Evolutionary conservation across 2,329 filamentous ascomycete species (phyloP).

Genomic region (Alternaria panax): DNA sequence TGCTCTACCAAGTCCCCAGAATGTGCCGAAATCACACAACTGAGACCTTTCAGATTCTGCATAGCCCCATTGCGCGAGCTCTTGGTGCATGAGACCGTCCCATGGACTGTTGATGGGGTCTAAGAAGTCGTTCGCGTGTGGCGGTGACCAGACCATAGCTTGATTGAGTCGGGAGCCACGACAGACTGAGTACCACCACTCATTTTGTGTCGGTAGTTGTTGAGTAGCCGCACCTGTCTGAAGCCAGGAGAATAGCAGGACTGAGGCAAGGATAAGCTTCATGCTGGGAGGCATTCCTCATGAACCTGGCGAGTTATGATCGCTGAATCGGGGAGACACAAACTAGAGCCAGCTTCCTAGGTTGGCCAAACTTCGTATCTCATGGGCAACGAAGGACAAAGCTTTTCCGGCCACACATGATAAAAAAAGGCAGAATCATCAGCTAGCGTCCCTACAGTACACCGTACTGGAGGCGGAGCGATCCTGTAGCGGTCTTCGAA

Average conservation of each 20-base stretch:
- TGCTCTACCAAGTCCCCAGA: not conserved
- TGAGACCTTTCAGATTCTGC: not conserved
- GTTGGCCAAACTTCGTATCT: not conserved
- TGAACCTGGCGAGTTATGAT: not conserved
- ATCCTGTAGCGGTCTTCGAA: not conserved
- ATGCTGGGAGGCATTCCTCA: not conserved
- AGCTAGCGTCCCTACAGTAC: not conserved
- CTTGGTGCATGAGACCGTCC: not conserved
- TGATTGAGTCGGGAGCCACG: not conserved
- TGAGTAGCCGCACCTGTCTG: not conserved
- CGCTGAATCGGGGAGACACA: not conserved
- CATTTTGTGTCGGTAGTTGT: not conserved
- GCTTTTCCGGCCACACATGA: not conserved
- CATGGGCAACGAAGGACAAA: not conserved
- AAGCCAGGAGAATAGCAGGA: no score
- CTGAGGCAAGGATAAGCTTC: not conserved
- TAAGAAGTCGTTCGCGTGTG: not conserved
- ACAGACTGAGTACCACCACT: not conserved
- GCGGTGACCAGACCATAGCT: not conserved
- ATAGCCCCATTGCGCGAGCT: constrained; percentile 3
- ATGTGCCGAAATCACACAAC: not conserved
- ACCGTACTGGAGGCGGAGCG: not conserved
- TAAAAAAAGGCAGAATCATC: not conserved
- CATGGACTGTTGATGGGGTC: not conserved
- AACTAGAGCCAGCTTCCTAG: no score